Percentiles rank a stretch among this genome's conserved stretches.
Evolutionary conservation across 108 stramenopile species (phyloP).

Genomic region (Seminavis robusta): DNA sequence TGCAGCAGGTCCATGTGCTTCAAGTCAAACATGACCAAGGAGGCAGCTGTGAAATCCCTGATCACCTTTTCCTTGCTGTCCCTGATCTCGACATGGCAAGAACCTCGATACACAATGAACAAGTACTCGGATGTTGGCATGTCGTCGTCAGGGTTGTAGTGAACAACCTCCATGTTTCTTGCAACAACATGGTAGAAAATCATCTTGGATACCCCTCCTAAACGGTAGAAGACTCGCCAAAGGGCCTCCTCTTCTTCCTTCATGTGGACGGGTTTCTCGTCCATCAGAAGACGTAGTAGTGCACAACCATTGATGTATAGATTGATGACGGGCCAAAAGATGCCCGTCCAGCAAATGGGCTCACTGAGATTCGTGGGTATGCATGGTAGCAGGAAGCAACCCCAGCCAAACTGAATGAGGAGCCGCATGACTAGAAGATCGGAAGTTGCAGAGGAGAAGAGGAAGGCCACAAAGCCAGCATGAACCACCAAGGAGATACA

Average conservation of each 20-base stretch:
- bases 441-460: too few relatives aligned
- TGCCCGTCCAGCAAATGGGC: too few relatives aligned
- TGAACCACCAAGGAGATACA: too few relatives aligned
- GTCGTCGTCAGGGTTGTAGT: conserved; percentile 6
- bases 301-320: conserved; percentile 24
- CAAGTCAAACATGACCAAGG: conserved; percentile 30
- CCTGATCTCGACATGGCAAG: conserved; percentile 5
- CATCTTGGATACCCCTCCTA: conserved; percentile 19
- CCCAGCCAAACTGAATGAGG: too few relatives aligned
- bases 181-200: conserved; percentile 16
- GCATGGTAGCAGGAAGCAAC: too few relatives aligned
- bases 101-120: conserved; percentile 22
- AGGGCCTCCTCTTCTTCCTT: conserved; percentile 21
- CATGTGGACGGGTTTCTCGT: conserved; percentile 11
- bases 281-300: conserved; percentile 4
- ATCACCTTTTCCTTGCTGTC: not conserved
- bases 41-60: not conserved
- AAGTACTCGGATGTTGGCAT: conserved; percentile 18
- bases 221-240: conserved; percentile 35
- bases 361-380: too few relatives aligned
- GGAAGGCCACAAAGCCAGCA: too few relatives aligned
- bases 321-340: conserved; percentile 20
- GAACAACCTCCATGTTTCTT: conserved; percentile 13
- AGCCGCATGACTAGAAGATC: too few relatives aligned
- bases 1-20: conserved; percentile 9